A percentile compares a stretch with the other conserved stretches of the same genome.
Conservation (phyloP, 2,329 filamentous ascomycete genomes). For the Cordyceps pruinosa region DNA sequence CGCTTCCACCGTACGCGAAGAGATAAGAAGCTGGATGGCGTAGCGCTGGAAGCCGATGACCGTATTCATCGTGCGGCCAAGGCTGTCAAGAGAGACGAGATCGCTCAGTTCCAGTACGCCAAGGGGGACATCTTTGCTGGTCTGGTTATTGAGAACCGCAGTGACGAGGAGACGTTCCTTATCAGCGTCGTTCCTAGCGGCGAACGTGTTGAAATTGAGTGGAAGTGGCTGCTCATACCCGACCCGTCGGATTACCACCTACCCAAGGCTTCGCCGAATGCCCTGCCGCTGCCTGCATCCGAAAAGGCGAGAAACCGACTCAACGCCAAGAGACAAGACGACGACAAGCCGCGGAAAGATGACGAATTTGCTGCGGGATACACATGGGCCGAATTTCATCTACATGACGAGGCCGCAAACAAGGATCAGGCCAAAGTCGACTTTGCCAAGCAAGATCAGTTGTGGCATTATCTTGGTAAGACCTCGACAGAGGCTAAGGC, state of each 20-base stretch:
- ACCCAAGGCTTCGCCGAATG: slow-evolving; percentile 67
- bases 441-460: slow-evolving; percentile 61
- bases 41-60: slow-evolving; percentile 62
- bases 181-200: slow-evolving; percentile 79
- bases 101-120: slow-evolving; percentile 81
- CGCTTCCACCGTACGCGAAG: slow-evolving; percentile 89
- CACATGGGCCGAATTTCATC: slow-evolving; percentile 75
- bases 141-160: slow-evolving; percentile 74
- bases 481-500: slow-evolving; percentile 84
- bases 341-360: slow-evolving; percentile 58
- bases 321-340: slow-evolving; percentile 55
- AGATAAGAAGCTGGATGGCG: slow-evolving; percentile 64
- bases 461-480: slow-evolving; percentile 85
- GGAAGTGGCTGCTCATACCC: slow-evolving; percentile 74
- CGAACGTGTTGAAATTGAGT: slow-evolving; percentile 71
- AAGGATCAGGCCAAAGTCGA: slow-evolving; percentile 62
- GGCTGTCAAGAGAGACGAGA: slow-evolving; percentile 62
- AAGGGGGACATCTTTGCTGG: slow-evolving; percentile 87
- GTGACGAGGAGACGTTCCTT: slow-evolving; percentile 66
- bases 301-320: slow-evolving; percentile 58
- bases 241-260: slow-evolving; percentile 64
- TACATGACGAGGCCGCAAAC: slow-evolving; percentile 50
- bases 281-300: slow-evolving; percentile 61
- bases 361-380: slow-evolving; percentile 61
- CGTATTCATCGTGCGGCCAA: slow-evolving; percentile 62